Base-by-base conservation (phyloP, 2,329 filamentous ascomycete genomes). In the Apiospora koreana region DNA sequence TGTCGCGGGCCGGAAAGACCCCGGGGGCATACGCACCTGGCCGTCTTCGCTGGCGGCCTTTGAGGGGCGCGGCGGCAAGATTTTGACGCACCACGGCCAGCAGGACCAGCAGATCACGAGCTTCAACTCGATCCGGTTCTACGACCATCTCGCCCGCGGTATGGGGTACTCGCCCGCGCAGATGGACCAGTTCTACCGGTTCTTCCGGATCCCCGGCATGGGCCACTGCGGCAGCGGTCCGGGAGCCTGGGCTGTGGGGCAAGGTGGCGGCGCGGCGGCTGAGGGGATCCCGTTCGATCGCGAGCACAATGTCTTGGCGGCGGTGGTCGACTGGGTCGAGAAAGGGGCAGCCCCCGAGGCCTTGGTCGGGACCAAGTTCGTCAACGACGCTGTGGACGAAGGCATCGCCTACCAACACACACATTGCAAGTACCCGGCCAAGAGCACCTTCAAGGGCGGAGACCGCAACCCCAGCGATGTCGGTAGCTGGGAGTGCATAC, bases 251-350 rank as follows among this genome's bases (percentile, higher is more conserved):
- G 72, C 73, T 7, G 50, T 82, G 2, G 80, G 80, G 0, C 73
- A 78, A 67, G 68, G 72, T 7, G 64, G 75, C 43, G 58, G 46
- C 0, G 66, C 74, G 0, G 62, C 76, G 0, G 74, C 74, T 0
- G 74, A 74, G 3, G 72, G 68, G 0, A 71, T 77, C 10, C 71
- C 72, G 2, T 79, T 77, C 46, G 75, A 84, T 21, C 79, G 81
- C 0, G 74, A 81, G 7, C 75, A 82, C 28, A 88, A 87, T 28
- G 79, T 86, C 0, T 75, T 88, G 5, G 80, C 83, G 68, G 82
- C 84, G 0, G 76, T 87, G 3, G 84, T 87, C 0, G 77, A 82
- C 25, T 87, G 85, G 85, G 85, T 87, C 0, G 86, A 84, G 73
- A 72, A 78, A 10, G 81, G 78, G 0, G 48, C 77, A 14, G 83